Conservation (phyloP, 352 stramenopile genomes). For the Phytopythium sindhum region DNA sequence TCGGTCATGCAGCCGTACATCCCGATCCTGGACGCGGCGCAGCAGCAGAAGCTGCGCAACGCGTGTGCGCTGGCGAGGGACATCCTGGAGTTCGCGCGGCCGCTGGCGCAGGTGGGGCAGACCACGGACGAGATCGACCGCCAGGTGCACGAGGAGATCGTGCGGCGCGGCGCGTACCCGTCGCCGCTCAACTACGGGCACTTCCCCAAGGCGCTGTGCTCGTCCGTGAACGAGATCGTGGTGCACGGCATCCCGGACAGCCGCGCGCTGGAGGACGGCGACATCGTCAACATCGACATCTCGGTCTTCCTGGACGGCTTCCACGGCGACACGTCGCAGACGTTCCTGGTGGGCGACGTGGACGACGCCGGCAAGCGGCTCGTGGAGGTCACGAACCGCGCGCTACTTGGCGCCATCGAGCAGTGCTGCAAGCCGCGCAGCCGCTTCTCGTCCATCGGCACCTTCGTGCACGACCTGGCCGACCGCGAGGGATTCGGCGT, state of each 20-base stretch:
- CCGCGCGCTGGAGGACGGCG: constrained; percentile 84
- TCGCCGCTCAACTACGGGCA: constrained; percentile 92
- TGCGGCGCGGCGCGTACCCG: constrained; percentile 82
- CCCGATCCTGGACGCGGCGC: constrained; percentile 61
- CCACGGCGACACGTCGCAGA: constrained; percentile 98
- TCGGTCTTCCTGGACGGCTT: constrained; percentile 93
- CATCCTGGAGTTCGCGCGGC: constrained; percentile 72
- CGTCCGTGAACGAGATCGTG: constrained; percentile 96
- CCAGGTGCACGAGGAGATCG: constrained; percentile 89
- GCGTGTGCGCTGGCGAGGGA: constrained; percentile 75
- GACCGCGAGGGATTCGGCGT: constrained; percentile 75
- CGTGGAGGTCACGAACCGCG: constrained; percentile 86
- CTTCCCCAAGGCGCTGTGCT: constrained; percentile 95
- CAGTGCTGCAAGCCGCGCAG: constrained; percentile 88
- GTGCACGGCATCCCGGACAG: constrained; percentile 97
- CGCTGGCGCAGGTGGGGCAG: constrained; percentile 74
- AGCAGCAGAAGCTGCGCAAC: constrained; percentile 63
- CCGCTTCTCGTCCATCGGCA: constrained; percentile 94
- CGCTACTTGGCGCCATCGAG: constrained; percentile 84
- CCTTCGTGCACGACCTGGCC: constrained; percentile 90
- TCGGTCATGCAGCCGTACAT: constrained; percentile 71
- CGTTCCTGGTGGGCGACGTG: constrained; percentile 92
- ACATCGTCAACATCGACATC: constrained; percentile 98
- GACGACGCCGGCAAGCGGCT: constrained; percentile 85
- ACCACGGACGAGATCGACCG: constrained; percentile 95